phyloP scores from a whole-genome alignment of 495 filamentous ascomycete species.

The Talaromyces ruber region DNA sequence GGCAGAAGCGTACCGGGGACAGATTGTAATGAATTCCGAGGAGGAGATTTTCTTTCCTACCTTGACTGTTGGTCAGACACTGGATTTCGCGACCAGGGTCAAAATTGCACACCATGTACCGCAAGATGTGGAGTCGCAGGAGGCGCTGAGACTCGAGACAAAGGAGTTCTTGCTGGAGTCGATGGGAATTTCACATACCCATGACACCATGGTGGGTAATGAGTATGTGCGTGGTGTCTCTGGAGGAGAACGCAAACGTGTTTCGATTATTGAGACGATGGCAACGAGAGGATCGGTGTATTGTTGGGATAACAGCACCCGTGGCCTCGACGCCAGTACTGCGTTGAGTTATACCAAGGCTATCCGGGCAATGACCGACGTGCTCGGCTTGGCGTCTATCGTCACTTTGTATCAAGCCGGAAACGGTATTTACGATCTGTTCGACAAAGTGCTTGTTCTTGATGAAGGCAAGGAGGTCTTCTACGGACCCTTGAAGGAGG shows the following conservation, averaged over 20 bases:
- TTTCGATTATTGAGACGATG: slow-evolving; percentile 58
- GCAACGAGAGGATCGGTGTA: slow-evolving; percentile 52
- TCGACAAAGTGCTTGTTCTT: slow-evolving; percentile 63
- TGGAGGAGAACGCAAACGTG: slow-evolving; percentile 72
- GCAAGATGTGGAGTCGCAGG: slow-evolving; percentile 31
- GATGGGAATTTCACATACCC: slow-evolving; percentile 69
- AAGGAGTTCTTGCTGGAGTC: slow-evolving; percentile 66
- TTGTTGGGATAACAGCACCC: slow-evolving; percentile 55
- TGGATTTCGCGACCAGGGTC: slow-evolving; percentile 52
- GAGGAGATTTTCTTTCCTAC: slow-evolving; percentile 66
- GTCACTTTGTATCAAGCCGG: slow-evolving; percentile 55
- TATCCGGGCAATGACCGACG: slow-evolving; percentile 38
- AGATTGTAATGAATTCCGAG: slow-evolving; percentile 64
- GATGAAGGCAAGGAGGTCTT: slow-evolving; percentile 57
- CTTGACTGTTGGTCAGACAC: slow-evolving; percentile 62
- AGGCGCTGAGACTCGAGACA: slow-evolving; percentile 34
- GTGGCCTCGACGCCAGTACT: slow-evolving; percentile 52
- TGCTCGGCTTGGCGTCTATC: slow-evolving; percentile 35
- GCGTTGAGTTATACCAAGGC: slow-evolving; percentile 48
- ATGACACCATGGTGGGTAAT: slow-evolving; percentile 74
- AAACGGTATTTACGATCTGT: slow-evolving; percentile 52
- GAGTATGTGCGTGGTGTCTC: slow-evolving; percentile 74
- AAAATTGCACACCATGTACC: slow-evolving; percentile 29
- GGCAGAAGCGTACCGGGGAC: slow-evolving; percentile 53
- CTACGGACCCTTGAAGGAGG: slow-evolving; percentile 49